Evolutionary conservation across 257 asterid genomes (phyloP).

Genomic region (Galeopsis tetrahit): DNA sequence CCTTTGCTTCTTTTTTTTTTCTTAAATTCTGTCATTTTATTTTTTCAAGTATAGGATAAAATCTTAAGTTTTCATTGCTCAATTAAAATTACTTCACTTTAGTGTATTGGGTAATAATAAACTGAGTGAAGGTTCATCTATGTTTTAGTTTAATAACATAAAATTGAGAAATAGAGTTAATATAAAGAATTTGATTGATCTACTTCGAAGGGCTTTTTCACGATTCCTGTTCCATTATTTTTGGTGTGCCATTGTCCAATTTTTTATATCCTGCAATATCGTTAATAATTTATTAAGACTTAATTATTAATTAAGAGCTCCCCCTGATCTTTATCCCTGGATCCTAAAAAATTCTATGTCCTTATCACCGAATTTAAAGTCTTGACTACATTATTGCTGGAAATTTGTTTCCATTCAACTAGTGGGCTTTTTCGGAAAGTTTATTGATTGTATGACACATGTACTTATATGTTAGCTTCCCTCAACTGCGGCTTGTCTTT

Average conservation of each 20-base stretch:
- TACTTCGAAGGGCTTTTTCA: not conserved
- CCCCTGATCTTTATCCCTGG: not conserved
- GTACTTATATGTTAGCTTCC: conserved; percentile 11
- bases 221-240: conserved; percentile 8
- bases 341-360: conserved; percentile 19
- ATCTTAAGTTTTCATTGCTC: too few relatives aligned
- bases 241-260: not conserved
- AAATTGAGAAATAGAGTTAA: conserved; percentile 10
- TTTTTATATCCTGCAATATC: not conserved
- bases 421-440: conserved; percentile 13
- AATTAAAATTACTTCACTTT: too few relatives aligned
- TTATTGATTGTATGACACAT: conserved; percentile 25
- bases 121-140: too few relatives aligned
- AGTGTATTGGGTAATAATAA: too few relatives aligned
- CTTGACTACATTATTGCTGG: conserved; percentile 36
- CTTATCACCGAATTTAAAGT: conserved; percentile 29
- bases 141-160: not conserved
- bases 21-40: too few relatives aligned
- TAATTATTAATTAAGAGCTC: not conserved
- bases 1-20: too few relatives aligned
- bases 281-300: too few relatives aligned
- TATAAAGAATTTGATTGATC: conserved; percentile 8
- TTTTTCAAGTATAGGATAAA: too few relatives aligned
- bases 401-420: conserved; percentile 34
- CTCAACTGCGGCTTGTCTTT: conserved; percentile 30